A percentile compares a stretch with the other conserved stretches of the same genome.
Conservation (phyloP, 2,329 filamentous ascomycete genomes). For the Exutisphaerella laricina region DNA sequence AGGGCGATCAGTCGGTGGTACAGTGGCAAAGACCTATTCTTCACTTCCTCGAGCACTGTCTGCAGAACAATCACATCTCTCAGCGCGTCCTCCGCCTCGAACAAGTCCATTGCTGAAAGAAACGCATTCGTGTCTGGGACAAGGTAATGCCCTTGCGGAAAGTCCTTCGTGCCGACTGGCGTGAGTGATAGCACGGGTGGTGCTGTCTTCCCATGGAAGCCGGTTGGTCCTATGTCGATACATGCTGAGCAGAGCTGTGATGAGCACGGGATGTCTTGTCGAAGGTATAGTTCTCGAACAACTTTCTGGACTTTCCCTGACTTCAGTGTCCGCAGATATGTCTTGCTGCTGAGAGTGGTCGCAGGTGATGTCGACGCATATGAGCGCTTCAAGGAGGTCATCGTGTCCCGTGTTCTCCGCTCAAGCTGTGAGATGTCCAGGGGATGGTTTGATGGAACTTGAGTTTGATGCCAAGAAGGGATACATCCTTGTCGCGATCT, state of each 20-base stretch:
- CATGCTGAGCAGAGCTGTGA: slow-evolving; percentile 80
- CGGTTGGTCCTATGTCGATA: slow-evolving; percentile 63
- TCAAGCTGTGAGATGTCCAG: background rate
- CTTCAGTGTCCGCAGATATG: slow-evolving; percentile 90
- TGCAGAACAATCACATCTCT: slow-evolving; percentile 97
- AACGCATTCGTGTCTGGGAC: slow-evolving; percentile 95
- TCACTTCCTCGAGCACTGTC: slow-evolving; percentile 91
- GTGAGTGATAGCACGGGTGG: slow-evolving; percentile 86
- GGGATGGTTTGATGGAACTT: background rate
- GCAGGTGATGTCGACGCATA: slow-evolving; percentile 58
- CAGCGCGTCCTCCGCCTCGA: slow-evolving; percentile 85
- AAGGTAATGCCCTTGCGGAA: slow-evolving; percentile 84
- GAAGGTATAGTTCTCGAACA: slow-evolving; percentile 89
- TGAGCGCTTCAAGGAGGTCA: slow-evolving; percentile 60
- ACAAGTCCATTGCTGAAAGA: slow-evolving; percentile 92
- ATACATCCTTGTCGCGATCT: background rate
- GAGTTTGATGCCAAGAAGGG: slow-evolving; percentile 1
- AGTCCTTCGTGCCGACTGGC: slow-evolving; percentile 75
- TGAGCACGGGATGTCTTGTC: slow-evolving; percentile 95
- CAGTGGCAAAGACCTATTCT: slow-evolving; percentile 85
- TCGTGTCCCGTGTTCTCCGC: too few species aligned
- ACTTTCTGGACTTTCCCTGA: slow-evolving; percentile 99
- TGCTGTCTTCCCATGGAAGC: slow-evolving; percentile 70
- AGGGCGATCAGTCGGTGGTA: slow-evolving; percentile 89
- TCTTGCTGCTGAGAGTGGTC: slow-evolving; percentile 73